A percentile compares a stretch with the other conserved stretches of the same genome.
Conservation (phyloP, 2,329 filamentous ascomycete genomes). For the Xylariaceae sp. region DNA sequence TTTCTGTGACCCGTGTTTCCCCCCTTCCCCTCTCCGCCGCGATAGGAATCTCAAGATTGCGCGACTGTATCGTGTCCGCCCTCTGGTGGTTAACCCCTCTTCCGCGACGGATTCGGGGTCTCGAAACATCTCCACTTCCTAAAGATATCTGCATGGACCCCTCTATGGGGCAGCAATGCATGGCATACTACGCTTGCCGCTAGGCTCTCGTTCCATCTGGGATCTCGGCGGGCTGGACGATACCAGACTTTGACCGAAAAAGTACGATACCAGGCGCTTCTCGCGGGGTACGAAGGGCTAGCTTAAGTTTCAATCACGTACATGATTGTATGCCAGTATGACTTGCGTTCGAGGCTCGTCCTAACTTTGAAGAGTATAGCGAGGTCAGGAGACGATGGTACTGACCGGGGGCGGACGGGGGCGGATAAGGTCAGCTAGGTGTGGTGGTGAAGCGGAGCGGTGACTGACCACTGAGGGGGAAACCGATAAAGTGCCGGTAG, state of each 20-base stretch:
- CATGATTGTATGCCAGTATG: slow-evolving; percentile 23
- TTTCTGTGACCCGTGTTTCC: slow-evolving; percentile 5
- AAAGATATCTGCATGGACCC: slow-evolving; percentile 20
- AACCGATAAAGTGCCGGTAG: not conserved
- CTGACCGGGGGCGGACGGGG: slow-evolving; percentile 8
- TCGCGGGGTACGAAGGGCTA: slow-evolving; percentile 2
- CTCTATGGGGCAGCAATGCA: slow-evolving; percentile 33
- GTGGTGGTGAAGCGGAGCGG: slow-evolving; percentile 24
- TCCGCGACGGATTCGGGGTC: slow-evolving; percentile 12
- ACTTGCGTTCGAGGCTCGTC: slow-evolving; percentile 18
- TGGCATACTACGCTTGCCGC: slow-evolving; percentile 19
- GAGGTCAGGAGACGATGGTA: not conserved
- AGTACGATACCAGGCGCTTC: slow-evolving; percentile 4
- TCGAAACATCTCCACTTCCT: slow-evolving; percentile 13
- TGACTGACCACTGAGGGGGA: slow-evolving; percentile 19
- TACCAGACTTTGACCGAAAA: slow-evolving; percentile 7
- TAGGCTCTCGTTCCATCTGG: not conserved
- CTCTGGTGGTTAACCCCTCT: slow-evolving; percentile 24
- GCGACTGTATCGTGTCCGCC: slow-evolving; percentile 26
- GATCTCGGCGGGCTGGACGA: slow-evolving; percentile 13
- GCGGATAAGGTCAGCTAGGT: slow-evolving; percentile 13
- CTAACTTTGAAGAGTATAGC: slow-evolving; percentile 23
- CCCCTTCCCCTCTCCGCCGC: slow-evolving; percentile 7
- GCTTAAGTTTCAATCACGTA: slow-evolving; percentile 11
- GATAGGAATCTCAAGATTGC: slow-evolving; percentile 13